phyloP scores from a whole-genome alignment of 495 filamentous ascomycete genomes.

The Aspergillus asperescens region DNA sequence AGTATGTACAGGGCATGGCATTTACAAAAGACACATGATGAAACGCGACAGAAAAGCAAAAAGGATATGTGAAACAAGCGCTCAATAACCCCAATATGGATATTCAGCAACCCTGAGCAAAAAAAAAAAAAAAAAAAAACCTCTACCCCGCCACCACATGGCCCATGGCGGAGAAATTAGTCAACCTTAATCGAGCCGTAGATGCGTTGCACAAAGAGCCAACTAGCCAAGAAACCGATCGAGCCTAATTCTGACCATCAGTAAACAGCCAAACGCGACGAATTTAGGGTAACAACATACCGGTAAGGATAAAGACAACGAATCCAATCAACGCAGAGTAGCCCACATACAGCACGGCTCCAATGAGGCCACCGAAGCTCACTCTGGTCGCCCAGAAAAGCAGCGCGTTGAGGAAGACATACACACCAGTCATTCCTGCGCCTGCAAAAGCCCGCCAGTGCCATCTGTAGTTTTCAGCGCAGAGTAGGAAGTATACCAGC shows the following conservation, averaged over 20 bases:
- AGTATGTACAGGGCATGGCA: conserved; percentile 19
- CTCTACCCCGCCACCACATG: neutral
- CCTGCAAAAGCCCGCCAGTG: conserved; percentile 92
- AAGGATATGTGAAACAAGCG: conserved; percentile 5
- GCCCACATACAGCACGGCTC: conserved; percentile 85
- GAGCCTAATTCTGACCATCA: conserved; percentile 53
- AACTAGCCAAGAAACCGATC: conserved; percentile 92
- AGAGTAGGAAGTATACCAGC: conserved; percentile 91
- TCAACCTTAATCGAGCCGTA: conserved; percentile 97
- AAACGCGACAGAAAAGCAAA: neutral
- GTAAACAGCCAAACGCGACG: conserved; percentile 10
- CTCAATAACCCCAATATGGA: neutral
- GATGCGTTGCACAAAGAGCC: conserved; percentile 88
- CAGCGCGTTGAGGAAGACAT: conserved; percentile 84
- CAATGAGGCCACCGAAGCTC: conserved; percentile 75
- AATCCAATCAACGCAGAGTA: conserved; percentile 88
- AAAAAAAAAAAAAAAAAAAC: neutral
- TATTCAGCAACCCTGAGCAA: neutral
- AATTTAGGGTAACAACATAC: conserved; percentile 47
- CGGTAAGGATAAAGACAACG: conserved; percentile 87
- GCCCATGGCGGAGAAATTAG: conserved; percentile 32
- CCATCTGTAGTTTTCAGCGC: conserved; percentile 97
- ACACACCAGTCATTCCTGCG: conserved; percentile 79
- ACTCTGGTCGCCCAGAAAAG: conserved; percentile 84
- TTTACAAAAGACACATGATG: neutral